Evolutionary conservation across 2,329 filamentous ascomycete species (phyloP).

Genomic region (Colletotrichum spaethianum): DNA sequence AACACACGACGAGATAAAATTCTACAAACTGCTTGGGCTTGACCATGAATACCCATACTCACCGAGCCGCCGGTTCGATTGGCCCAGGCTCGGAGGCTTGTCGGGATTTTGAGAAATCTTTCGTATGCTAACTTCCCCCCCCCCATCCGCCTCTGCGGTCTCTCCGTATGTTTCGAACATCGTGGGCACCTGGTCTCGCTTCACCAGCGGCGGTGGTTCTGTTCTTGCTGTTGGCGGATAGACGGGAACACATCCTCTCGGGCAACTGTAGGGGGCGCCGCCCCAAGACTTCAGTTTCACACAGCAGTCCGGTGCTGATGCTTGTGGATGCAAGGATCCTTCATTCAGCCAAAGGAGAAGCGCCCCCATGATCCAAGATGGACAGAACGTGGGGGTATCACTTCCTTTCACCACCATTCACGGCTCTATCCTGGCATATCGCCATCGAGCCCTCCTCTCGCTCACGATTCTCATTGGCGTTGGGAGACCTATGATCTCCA

Average conservation of each 20-base stretch:
- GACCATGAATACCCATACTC: background rate
- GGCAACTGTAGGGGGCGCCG: constrained; percentile 1
- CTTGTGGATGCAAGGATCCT: constrained; percentile 16
- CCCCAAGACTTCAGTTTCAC: constrained; percentile 4
- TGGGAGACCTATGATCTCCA: constrained; percentile 5
- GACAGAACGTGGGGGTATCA: constrained; percentile 36
- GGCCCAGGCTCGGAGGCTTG: background rate
- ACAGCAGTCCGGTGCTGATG: constrained; percentile 1
- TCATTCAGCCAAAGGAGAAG: constrained; percentile 8
- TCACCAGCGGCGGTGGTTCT: background rate
- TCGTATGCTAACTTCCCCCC: too few species aligned
- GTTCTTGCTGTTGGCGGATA: constrained; percentile 29
- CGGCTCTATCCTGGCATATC: constrained; percentile 15
- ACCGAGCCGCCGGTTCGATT: background rate
- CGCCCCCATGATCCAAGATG: constrained; percentile 13
- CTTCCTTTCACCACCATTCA: constrained; percentile 15
- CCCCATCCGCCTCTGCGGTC: background rate
- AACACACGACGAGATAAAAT: background rate
- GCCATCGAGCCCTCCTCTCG: constrained; percentile 15
- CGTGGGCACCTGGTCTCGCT: background rate
- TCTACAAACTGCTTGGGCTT: background rate
- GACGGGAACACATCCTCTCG: constrained; percentile 34
- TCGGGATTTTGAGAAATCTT: background rate
- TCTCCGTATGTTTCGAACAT: background rate
- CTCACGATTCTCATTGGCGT: constrained; percentile 11